phyloP scores from a whole-genome alignment of 1,284 basidiomycete species.

The Ustilago crameri region DNA sequence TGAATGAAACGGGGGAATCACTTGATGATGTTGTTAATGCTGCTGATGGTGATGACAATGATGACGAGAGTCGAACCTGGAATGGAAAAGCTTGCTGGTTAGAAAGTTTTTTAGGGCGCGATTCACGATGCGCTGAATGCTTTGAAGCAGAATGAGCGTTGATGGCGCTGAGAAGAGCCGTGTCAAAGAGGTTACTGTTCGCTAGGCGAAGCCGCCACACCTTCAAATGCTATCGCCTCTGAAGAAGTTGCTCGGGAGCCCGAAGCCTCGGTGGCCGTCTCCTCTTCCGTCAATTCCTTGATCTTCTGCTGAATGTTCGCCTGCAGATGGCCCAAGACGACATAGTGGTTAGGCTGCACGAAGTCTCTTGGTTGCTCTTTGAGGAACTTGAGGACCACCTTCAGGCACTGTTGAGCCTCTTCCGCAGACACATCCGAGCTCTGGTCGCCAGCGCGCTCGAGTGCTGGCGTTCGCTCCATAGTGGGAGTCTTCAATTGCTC shows the following conservation, averaged over 20 bases:
- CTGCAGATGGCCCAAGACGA: slow-evolving; percentile 39
- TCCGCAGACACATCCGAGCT: slow-evolving; percentile 31
- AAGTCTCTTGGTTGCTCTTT: slow-evolving; percentile 46
- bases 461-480: slow-evolving; percentile 20
- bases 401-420: slow-evolving; percentile 38
- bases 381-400: slow-evolving; percentile 39
- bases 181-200: slow-evolving; percentile 1
- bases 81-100: slow-evolving; percentile 7
- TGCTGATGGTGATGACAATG: slow-evolving; percentile 5
- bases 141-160: background rate
- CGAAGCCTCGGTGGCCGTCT: slow-evolving; percentile 1
- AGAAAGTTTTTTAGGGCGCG: background rate
- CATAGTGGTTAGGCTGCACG: slow-evolving; percentile 31
- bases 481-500: slow-evolving; percentile 20
- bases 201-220: background rate
- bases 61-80: slow-evolving; percentile 1
- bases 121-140: background rate
- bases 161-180: background rate
- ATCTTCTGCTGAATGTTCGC: slow-evolving; percentile 47
- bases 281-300: slow-evolving; percentile 7
- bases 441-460: slow-evolving; percentile 16
- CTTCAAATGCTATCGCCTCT: background rate
- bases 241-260: background rate
- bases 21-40: slow-evolving; percentile 18
- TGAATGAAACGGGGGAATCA: background rate